These are phyloP conservation scores for Sequoia sempervirens DNA, from an alignment of 75 land plant genomes.

Conservation along the genomic window DNA sequence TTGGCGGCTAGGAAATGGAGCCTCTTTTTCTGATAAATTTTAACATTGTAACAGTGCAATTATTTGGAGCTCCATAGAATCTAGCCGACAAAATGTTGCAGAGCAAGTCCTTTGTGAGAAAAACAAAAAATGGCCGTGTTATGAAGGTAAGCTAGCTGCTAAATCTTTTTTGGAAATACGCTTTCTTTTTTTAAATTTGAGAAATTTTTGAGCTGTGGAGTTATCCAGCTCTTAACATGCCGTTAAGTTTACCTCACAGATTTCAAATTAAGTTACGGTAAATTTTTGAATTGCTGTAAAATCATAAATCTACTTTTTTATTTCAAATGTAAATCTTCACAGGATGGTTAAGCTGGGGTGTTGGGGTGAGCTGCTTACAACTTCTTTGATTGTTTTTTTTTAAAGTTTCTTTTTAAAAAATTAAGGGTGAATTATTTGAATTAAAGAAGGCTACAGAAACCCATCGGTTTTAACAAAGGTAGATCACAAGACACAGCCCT, in stretches of 20 bases:
- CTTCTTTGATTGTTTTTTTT: no score
- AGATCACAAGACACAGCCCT: no score
- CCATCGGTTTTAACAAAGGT: no score
- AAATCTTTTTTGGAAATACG: background rate
- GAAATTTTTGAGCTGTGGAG: background rate
- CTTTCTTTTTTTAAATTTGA: background rate
- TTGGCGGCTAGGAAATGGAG: background rate
- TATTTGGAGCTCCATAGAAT: background rate
- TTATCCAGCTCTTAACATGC: background rate
- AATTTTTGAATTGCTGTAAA: no score
- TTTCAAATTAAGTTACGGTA: no score
- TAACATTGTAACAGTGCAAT: background rate
- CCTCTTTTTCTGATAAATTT: background rate
- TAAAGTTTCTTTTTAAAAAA: no score
- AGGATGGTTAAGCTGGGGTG: no score
- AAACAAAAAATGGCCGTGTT: constrained; percentile 58
- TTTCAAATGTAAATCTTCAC: no score
- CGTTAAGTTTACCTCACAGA: background rate
- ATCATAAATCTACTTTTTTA: no score
- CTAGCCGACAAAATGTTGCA: constrained; percentile 51
- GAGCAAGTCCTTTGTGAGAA: constrained; percentile 71
- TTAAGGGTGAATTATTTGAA: no score
- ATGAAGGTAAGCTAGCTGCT: constrained; percentile 39
- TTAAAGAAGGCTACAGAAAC: no score
- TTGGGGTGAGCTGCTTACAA: no score